A percentile compares a stretch with the other conserved stretches of the same genome.
phyloP scores from a whole-genome alignment of 1,284 basidiomycete genomes.

The Microbotryum violaceum region DNA sequence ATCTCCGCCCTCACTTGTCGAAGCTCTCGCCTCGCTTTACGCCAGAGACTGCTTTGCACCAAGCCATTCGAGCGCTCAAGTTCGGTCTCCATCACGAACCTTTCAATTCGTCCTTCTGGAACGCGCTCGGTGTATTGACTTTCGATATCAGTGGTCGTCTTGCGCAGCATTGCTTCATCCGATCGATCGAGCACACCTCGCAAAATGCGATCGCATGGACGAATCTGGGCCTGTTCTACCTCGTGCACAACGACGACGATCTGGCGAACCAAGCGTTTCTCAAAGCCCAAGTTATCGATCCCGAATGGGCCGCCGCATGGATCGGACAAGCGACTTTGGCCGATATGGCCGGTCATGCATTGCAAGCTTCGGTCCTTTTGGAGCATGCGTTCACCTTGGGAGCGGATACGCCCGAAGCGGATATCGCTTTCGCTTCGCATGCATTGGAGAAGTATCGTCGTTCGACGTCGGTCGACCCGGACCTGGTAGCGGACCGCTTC shows the following conservation, averaged over 20 bases:
- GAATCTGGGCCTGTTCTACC: constrained; percentile 81
- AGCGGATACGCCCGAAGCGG: constrained; percentile 60
- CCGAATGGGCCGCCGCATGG: constrained; percentile 87
- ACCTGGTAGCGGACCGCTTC: constrained; percentile 48
- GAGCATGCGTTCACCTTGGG: constrained; percentile 65
- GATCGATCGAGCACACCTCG: constrained; percentile 70
- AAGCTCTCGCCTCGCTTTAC: constrained; percentile 33
- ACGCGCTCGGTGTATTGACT: constrained; percentile 64
- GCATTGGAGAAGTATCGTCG: constrained; percentile 50
- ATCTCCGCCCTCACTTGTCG: constrained; percentile 46
- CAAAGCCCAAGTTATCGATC: constrained; percentile 82
- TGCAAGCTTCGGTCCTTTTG: constrained; percentile 62
- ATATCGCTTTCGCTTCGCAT: constrained; percentile 66
- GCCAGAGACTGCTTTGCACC: constrained; percentile 44
- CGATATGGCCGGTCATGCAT: constrained; percentile 54
- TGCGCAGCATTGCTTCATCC: constrained; percentile 88
- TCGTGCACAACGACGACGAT: constrained; percentile 70
- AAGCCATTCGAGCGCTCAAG: constrained; percentile 59
- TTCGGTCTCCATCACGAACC: constrained; percentile 70
- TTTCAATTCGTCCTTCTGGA: constrained; percentile 71
- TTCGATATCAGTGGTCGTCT: constrained; percentile 60
- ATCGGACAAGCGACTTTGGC: constrained; percentile 84
- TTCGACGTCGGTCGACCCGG: constrained; percentile 32
- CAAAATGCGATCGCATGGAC: constrained; percentile 68
- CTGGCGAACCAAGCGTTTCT: constrained; percentile 80